phyloP scores from a whole-genome alignment of 768 basidiomycete species.

The Coprinopsis strossmayeri region DNA sequence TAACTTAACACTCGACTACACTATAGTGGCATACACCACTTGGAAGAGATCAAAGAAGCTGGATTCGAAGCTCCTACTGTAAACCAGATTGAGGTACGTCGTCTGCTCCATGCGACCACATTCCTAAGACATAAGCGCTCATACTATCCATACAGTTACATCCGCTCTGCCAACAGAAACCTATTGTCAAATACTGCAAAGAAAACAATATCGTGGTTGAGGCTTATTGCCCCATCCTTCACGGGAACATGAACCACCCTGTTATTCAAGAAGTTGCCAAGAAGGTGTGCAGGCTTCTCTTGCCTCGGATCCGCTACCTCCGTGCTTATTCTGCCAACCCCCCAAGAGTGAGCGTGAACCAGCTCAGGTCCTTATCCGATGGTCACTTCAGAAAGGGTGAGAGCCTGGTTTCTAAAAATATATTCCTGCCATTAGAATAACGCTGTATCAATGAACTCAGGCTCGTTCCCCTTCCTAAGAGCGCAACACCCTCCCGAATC shows the following conservation, averaged over 20 bases:
- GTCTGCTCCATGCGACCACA: background rate
- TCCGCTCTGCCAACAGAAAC: constrained; percentile 74
- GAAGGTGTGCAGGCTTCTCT: constrained; percentile 38
- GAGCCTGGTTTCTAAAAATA: too few relatives aligned
- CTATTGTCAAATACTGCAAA: constrained; percentile 71
- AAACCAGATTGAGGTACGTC: constrained; percentile 72
- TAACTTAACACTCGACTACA: background rate
- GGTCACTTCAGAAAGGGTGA: constrained; percentile 85
- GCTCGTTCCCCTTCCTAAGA: constrained; percentile 80
- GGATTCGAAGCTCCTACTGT: constrained; percentile 63
- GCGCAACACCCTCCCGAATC: constrained; percentile 64
- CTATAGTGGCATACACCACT: constrained; percentile 56
- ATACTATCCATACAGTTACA: constrained; percentile 46
- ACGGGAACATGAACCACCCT: constrained; percentile 50
- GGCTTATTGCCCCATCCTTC: constrained; percentile 74
- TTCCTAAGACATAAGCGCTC: background rate
- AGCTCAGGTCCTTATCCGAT: constrained; percentile 81
- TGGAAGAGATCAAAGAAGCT: constrained; percentile 64
- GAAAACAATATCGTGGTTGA: constrained; percentile 55
- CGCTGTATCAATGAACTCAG: constrained; percentile 27
- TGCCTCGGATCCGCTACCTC: background rate
- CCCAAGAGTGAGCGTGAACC: constrained; percentile 35
- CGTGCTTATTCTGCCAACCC: background rate
- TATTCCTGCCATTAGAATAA: background rate
- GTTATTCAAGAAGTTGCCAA: constrained; percentile 46